Conservation (phyloP, 2,329 filamentous ascomycete species). For the Pseudogymnoascus sp. region DNA sequence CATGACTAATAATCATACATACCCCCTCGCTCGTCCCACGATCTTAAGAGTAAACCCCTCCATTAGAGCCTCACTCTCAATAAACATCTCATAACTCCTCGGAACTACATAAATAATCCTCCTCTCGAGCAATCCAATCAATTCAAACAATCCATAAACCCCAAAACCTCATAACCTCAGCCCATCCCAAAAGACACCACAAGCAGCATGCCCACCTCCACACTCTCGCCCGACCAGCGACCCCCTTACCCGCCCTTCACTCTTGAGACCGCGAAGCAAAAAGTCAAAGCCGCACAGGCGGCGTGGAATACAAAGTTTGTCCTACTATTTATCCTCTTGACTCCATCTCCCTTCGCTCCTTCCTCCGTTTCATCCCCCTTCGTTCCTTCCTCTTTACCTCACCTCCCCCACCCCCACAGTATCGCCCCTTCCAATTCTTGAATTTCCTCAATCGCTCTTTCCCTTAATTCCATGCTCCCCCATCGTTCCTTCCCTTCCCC, state of each 20-base stretch:
- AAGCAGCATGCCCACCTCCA: slow-evolving; percentile 13
- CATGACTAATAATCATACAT: not conserved
- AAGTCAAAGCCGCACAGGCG: slow-evolving; percentile 78
- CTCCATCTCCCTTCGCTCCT: slow-evolving; percentile 44
- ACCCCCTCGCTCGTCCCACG: too few relatives aligned
- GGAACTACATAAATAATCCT: not conserved
- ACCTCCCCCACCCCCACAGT: too few relatives aligned
- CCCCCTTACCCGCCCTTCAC: slow-evolving; percentile 65
- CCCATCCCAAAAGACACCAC: not conserved
- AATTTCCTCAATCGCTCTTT: not conserved
- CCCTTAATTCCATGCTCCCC: not conserved
- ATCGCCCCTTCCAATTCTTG: too few relatives aligned
- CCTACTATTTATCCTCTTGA: slow-evolving; percentile 40
- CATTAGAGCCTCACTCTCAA: not conserved
- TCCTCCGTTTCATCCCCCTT: slow-evolving; percentile 29
- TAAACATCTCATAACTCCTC: not conserved
- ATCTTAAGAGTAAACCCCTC: not conserved
- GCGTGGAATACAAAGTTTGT: slow-evolving; percentile 69
- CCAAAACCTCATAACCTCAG: not conserved
- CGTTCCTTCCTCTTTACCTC: not conserved
- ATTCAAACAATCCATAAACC: not conserved
- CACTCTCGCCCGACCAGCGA: slow-evolving; percentile 10
- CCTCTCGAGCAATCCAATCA: not conserved
- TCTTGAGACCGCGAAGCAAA: slow-evolving; percentile 58
- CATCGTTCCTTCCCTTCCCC: not conserved